Conservation (phyloP, 371 early-diverging fungal species). For the Furculomyces boomerangus region DNA sequence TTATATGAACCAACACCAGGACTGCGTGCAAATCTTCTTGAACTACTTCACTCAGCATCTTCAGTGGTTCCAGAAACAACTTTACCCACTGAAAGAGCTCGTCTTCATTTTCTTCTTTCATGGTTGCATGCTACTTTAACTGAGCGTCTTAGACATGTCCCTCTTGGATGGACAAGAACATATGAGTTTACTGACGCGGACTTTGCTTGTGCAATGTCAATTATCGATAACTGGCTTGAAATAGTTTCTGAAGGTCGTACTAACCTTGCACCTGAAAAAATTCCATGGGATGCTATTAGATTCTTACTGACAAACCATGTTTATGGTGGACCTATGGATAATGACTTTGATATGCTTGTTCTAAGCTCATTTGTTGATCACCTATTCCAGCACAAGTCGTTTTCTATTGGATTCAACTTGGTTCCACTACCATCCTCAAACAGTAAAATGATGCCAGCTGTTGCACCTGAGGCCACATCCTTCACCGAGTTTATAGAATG, state of each 20-base stretch:
- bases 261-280: slow-evolving; percentile 82
- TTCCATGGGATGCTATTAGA: slow-evolving; percentile 90
- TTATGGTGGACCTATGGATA: slow-evolving; percentile 94
- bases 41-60: slow-evolving; percentile 56
- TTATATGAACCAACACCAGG: slow-evolving; percentile 95
- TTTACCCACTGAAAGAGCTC: slow-evolving; percentile 63
- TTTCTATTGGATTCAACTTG: slow-evolving; percentile 61
- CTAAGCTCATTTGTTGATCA: slow-evolving; percentile 76
- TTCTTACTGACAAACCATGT: slow-evolving; percentile 72
- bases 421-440: slow-evolving; percentile 29
- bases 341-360: slow-evolving; percentile 70
- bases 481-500: slow-evolving; percentile 74
- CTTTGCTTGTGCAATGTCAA: slow-evolving; percentile 72
- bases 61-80: slow-evolving; percentile 1
- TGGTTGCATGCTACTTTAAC: slow-evolving; percentile 92
- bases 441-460: slow-evolving; percentile 26
- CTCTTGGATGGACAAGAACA: slow-evolving; percentile 91
- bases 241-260: slow-evolving; percentile 57
- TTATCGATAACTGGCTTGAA: slow-evolving; percentile 83
- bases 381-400: slow-evolving; percentile 66
- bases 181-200: slow-evolving; percentile 98
- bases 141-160: slow-evolving; percentile 90
- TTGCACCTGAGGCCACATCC: slow-evolving; percentile 78
- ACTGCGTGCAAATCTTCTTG: slow-evolving; percentile 80
- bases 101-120: slow-evolving; percentile 85